Evolutionary conservation across 768 basidiomycete genomes (phyloP).

Genomic region (Tephrocybe sp.): DNA sequence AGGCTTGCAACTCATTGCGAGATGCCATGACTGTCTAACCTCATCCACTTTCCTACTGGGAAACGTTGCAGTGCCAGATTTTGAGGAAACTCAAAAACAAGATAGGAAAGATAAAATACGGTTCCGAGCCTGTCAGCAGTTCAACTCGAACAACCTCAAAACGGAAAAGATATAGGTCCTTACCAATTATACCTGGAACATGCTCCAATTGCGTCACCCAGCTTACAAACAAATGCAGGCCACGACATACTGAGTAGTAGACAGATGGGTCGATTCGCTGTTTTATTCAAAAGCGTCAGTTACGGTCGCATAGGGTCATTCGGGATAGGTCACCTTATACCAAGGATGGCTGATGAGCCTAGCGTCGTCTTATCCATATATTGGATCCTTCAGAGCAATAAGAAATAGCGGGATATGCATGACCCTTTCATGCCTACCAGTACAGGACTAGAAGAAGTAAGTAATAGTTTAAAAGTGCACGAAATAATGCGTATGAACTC

Average conservation of each 20-base stretch:
- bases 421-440: constrained; percentile 35
- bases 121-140: constrained; percentile 58
- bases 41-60: constrained; percentile 82
- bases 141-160: neutral
- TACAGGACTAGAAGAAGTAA: constrained; percentile 43
- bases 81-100: constrained; percentile 72
- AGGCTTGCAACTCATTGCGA: neutral
- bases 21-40: constrained; percentile 35
- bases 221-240: neutral
- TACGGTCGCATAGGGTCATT: neutral
- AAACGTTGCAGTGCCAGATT: constrained; percentile 70
- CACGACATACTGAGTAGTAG: constrained; percentile 55
- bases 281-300: neutral
- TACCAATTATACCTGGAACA: constrained; percentile 63
- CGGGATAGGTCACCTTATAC: constrained; percentile 46
- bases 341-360: constrained; percentile 65
- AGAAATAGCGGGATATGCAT: too few species aligned
- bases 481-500: constrained; percentile 19
- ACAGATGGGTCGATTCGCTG: constrained; percentile 59
- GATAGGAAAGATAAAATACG: constrained; percentile 70
- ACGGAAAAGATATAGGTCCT: neutral
- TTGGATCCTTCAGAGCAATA: constrained; percentile 49
- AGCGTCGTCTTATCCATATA: constrained; percentile 79
- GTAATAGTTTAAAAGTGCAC: neutral
- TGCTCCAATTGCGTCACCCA: neutral